Evolutionary conservation across 202 grass and related monocot species (phyloP).

Genomic region (Bolboschoenoplectus hybrid): DNA sequence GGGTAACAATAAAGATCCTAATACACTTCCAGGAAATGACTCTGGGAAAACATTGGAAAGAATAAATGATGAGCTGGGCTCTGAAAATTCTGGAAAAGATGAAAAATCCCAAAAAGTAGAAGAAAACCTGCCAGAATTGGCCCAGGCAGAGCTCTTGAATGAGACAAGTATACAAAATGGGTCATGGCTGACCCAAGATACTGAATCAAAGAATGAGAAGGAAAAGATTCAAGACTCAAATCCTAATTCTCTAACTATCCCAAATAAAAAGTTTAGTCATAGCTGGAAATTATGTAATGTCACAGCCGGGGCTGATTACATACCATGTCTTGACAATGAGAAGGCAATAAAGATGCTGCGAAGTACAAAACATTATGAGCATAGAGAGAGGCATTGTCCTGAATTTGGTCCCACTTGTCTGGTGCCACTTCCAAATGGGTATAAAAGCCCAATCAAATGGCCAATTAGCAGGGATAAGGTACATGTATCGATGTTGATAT

Average conservation of each 20-base stretch:
- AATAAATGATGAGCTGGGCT: background rate
- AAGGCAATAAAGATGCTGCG: slow-evolving; percentile 67
- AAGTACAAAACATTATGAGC: slow-evolving; percentile 78
- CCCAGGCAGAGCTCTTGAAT: slow-evolving; percentile 53
- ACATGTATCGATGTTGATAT: background rate
- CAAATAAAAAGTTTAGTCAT: slow-evolving; percentile 31
- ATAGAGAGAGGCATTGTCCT: slow-evolving; percentile 81
- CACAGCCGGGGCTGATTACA: slow-evolving; percentile 63
- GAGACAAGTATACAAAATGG: slow-evolving; percentile 42
- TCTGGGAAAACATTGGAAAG: background rate
- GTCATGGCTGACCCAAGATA: slow-evolving; percentile 59
- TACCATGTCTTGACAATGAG: slow-evolving; percentile 81
- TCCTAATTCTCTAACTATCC: slow-evolving; percentile 1
- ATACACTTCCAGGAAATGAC: background rate
- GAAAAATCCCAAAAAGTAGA: slow-evolving; percentile 18
- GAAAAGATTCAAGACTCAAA: slow-evolving; percentile 44
- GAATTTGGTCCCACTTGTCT: slow-evolving; percentile 60
- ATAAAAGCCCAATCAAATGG: slow-evolving; percentile 61
- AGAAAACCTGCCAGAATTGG: slow-evolving; percentile 46
- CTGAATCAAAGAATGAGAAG: slow-evolving; percentile 59
- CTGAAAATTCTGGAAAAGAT: background rate
- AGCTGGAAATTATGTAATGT: slow-evolving; percentile 71
- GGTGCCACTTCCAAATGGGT: slow-evolving; percentile 62
- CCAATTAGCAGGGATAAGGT: slow-evolving; percentile 83
- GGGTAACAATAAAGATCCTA: slow-evolving; percentile 4